Base-by-base conservation (phyloP, 495 filamentous ascomycete species). In the Rhizodiscina lignyota region DNA sequence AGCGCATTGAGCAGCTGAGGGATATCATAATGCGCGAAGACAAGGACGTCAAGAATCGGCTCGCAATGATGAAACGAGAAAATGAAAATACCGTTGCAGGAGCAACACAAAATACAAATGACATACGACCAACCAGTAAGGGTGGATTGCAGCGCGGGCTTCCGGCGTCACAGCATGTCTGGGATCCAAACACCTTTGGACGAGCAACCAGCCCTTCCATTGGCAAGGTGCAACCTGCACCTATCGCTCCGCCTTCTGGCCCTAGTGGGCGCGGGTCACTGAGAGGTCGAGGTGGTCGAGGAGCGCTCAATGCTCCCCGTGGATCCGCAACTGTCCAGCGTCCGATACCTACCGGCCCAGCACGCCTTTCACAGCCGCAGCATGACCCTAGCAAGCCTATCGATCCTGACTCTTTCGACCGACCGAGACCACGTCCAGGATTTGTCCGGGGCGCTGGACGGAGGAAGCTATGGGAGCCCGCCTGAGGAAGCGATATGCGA, bases 1-100 rank as follows among this genome's bases (percentile, higher is more conserved):
- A 73, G 51, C 66, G 66, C 34, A 67, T 74, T 19, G 66, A 71
- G 43, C 70, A 73, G 38, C 47, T 74, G 30, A 66, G 68, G 19
- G 69, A 68, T 19, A 64, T 64, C 17, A 67, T 76, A 32, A 62
- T 60, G 21, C 66, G 68, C 34, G 68, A 76, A 40, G 70, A 75
- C 33, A 57, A 67, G 34, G 70, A 73, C 43, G 67, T 60, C 51
- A 66, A 66, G 40, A 71, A 71, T 45, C 61, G 64, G 17, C 55
- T 62, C 45, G 59, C 61, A 36, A 55, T 73, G 21, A 44, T 44
- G 37, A 49, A 52, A 33, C 49, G 54, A 35, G 43, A 53, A 34
- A 36, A 15, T 18, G 39, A 44, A 34, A 37, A 63, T 47, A 41
- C 41, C 13, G 37, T 32, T 36, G 21, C n/a, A n/a, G n/a, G n/a